Percentiles rank a stretch among this genome's conserved stretches.
Evolutionary conservation across 169 alveolate species (phyloP).

Genomic region (Plasmodium berghei): DNA sequence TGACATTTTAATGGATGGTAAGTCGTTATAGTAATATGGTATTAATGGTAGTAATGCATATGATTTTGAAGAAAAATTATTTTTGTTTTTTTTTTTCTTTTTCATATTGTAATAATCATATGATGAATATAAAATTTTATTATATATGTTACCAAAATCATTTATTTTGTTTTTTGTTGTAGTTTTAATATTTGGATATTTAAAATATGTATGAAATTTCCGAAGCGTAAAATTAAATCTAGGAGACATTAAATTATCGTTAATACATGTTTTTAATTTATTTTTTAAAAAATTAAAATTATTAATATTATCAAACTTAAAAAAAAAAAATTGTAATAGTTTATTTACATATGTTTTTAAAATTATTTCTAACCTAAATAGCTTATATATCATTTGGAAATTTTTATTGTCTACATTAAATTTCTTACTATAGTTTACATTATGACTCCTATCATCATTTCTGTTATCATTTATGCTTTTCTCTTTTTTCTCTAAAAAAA

Average conservation of each 20-base stretch:
- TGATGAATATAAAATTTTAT: neutral
- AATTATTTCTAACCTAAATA: constrained; percentile 32
- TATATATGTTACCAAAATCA: neutral
- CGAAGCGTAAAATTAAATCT: neutral
- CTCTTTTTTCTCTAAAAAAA: neutral
- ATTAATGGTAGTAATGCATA: constrained; percentile 30
- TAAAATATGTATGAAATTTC: constrained; percentile 19
- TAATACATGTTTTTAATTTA: neutral
- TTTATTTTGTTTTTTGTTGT: neutral
- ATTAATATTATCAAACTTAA: neutral
- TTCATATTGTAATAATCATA: constrained; percentile 6
- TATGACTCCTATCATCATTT: neutral
- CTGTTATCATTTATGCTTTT: neutral
- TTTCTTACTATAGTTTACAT: too few species aligned
- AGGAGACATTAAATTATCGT: neutral
- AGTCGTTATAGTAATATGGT: constrained; percentile 41
- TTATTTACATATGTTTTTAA: constrained; percentile 8
- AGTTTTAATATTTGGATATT: constrained; percentile 8
- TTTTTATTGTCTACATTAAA: neutral
- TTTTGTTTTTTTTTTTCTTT: neutral
- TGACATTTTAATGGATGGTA: constrained; percentile 55
- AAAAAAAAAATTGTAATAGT: constrained; percentile 20
- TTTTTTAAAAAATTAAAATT: neutral
- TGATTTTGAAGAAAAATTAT: constrained; percentile 3
- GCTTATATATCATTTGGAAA: constrained; percentile 26